A percentile compares a stretch with the other conserved stretches of the same genome.
Conservation (phyloP, 306 rosid genomes). For the Ormosia emarginata region DNA sequence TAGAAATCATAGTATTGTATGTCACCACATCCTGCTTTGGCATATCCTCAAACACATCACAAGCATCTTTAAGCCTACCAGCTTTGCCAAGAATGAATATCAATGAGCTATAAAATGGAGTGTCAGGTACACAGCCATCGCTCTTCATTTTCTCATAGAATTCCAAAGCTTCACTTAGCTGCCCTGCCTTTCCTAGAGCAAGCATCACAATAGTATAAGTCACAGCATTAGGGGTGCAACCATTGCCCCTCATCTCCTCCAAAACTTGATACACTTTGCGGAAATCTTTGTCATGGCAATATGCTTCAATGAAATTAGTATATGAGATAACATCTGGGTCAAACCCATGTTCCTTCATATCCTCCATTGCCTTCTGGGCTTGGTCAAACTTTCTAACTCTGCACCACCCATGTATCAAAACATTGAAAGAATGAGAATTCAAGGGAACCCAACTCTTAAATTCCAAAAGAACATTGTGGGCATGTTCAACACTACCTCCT, state of each 20-base stretch:
- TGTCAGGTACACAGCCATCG: conserved; percentile 52
- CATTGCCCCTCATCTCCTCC: conserved; percentile 53
- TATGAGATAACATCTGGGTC: conserved; percentile 58
- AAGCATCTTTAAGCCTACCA: conserved; percentile 69
- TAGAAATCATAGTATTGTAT: conserved; percentile 58
- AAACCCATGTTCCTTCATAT: conserved; percentile 58
- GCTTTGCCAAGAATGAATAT: conserved; percentile 60
- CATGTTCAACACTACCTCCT: conserved; percentile 61
- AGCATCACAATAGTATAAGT: conserved; percentile 65
- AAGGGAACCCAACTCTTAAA: conserved; percentile 45
- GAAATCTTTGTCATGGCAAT: conserved; percentile 62
- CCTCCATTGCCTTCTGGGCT: conserved; percentile 62
- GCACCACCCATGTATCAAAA: conserved; percentile 84
- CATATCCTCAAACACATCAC: conserved; percentile 70
- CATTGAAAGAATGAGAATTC: conserved; percentile 48
- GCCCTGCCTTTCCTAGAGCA: conserved; percentile 58
- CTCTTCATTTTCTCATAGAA: conserved; percentile 60
- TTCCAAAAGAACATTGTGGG: conserved; percentile 52
- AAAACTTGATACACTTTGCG: conserved; percentile 55
- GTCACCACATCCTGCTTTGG: conserved; percentile 49
- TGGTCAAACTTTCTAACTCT: conserved; percentile 48
- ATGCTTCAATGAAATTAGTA: conserved; percentile 52
- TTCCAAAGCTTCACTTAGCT: conserved; percentile 51
- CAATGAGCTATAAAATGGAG: conserved; percentile 54
- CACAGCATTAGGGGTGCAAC: conserved; percentile 54